Evolutionary conservation across 2,329 filamentous ascomycete genomes (phyloP).

Genomic region (Fonsecaea nubica): DNA sequence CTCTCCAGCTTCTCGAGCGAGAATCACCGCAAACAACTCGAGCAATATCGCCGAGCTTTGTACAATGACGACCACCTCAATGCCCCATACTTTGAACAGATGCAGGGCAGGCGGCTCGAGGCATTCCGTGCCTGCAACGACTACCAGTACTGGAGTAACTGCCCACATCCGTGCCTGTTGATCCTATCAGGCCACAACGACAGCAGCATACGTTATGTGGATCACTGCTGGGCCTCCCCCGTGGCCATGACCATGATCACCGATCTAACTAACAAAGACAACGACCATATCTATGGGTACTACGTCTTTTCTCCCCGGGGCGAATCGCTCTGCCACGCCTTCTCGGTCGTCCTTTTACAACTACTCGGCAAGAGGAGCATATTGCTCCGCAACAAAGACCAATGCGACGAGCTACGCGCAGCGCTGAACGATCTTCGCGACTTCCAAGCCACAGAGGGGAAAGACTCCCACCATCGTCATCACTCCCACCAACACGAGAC

Average conservation of each 20-base stretch:
- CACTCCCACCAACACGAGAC: not conserved
- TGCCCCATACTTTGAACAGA: not conserved
- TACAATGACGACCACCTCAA: not conserved
- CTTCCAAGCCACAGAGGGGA: not conserved
- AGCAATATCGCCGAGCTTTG: not conserved
- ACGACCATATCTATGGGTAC: not conserved
- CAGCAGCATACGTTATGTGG: not conserved
- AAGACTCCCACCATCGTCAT: no score
- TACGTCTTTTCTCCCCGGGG: not conserved
- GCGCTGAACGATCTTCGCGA: not conserved
- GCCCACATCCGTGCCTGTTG: not conserved
- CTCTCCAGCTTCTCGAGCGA: not conserved
- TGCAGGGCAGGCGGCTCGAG: not conserved
- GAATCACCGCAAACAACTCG: not conserved
- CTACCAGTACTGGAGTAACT: not conserved
- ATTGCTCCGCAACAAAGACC: not conserved
- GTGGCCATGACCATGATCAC: not conserved
- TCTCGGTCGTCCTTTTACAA: not conserved
- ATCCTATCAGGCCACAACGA: not conserved
- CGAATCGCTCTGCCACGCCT: not conserved
- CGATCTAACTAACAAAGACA: not conserved
- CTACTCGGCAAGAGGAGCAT: not conserved
- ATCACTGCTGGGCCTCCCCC: not conserved
- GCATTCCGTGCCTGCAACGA: not conserved
- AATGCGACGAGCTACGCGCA: not conserved